Evolutionary conservation across 2,329 filamentous ascomycete species (phyloP).

Genomic region (Paraconiothyrium sp.): DNA sequence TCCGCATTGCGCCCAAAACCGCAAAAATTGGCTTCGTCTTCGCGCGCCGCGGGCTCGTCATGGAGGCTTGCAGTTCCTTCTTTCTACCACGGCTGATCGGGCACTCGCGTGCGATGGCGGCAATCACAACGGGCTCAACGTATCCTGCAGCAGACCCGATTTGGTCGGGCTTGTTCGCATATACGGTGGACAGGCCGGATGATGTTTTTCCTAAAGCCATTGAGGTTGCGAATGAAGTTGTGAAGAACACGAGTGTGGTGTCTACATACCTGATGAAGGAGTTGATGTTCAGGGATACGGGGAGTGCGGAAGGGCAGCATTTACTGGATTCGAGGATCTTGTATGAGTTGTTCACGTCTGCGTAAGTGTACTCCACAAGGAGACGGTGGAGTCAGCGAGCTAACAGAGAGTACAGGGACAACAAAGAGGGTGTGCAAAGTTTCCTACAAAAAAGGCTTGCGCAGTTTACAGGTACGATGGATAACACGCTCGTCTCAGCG

Average conservation of each 20-base stretch:
- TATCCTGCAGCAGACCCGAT: slow-evolving; percentile 62
- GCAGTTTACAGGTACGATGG: slow-evolving; percentile 68
- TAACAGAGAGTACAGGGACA: slow-evolving; percentile 59
- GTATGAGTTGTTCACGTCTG: slow-evolving; percentile 65
- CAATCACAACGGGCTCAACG: slow-evolving; percentile 72
- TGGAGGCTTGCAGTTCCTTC: slow-evolving; percentile 76
- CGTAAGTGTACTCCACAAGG: slow-evolving; percentile 38
- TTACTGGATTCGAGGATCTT: slow-evolving; percentile 74
- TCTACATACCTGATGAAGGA: slow-evolving; percentile 75
- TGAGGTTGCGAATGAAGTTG: slow-evolving; percentile 72
- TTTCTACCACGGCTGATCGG: slow-evolving; percentile 78
- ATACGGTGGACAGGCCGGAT: slow-evolving; percentile 66
- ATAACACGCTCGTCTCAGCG: slow-evolving; percentile 65
- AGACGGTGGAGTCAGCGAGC: background rate
- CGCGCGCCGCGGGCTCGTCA: slow-evolving; percentile 72
- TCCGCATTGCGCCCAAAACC: slow-evolving; percentile 61
- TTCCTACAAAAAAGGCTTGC: slow-evolving; percentile 75
- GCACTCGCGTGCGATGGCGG: slow-evolving; percentile 68
- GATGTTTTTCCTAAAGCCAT: slow-evolving; percentile 72
- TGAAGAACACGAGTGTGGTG: slow-evolving; percentile 71
- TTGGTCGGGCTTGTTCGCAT: slow-evolving; percentile 71
- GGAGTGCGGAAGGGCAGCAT: slow-evolving; percentile 73
- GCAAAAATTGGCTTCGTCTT: slow-evolving; percentile 81
- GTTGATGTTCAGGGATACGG: slow-evolving; percentile 70
- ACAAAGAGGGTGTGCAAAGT: slow-evolving; percentile 72